Percentiles rank a stretch among this genome's conserved stretches.
phyloP scores from a whole-genome alignment of 345 rosid genomes.

The Acer negundo region DNA sequence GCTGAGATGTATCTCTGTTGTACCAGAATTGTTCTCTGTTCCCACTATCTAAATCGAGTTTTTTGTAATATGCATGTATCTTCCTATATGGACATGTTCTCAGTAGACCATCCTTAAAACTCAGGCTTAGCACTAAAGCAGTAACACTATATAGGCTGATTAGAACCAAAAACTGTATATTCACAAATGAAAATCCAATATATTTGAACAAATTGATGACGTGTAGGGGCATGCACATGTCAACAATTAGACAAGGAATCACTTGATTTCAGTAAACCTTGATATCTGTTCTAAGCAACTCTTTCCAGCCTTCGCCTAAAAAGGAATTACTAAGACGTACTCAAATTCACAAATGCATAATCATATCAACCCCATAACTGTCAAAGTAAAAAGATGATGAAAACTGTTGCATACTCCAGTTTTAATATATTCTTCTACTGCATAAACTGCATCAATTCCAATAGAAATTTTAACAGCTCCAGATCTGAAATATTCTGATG shows the following conservation, averaged over 20 bases:
- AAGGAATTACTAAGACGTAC: conserved; percentile 14
- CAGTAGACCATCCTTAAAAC: neutral
- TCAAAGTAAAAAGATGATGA: neutral
- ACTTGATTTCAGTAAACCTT: conserved; percentile 97
- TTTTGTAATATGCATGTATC: neutral
- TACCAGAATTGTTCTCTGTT: neutral
- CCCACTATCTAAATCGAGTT: neutral
- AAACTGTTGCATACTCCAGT: conserved; percentile 61
- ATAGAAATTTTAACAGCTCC: conserved; percentile 96
- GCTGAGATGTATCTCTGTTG: neutral
- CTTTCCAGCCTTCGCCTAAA: conserved; percentile 79
- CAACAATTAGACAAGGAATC: conserved; percentile 24
- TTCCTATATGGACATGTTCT: neutral
- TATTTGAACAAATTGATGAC: neutral
- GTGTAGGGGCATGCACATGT: neutral
- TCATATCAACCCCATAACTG: conserved; percentile 9
- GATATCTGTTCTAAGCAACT: conserved; percentile 94
- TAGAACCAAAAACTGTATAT: neutral
- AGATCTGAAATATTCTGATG: conserved; percentile 94
- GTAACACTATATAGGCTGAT: neutral
- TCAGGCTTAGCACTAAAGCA: neutral
- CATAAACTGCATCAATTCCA: conserved; percentile 92
- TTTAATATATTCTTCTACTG: conserved; percentile 79
- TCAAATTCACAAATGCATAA: neutral
- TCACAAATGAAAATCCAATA: neutral